Base-by-base conservation (phyloP, 257 asterid species). In the Nicotiana noctiflora region DNA sequence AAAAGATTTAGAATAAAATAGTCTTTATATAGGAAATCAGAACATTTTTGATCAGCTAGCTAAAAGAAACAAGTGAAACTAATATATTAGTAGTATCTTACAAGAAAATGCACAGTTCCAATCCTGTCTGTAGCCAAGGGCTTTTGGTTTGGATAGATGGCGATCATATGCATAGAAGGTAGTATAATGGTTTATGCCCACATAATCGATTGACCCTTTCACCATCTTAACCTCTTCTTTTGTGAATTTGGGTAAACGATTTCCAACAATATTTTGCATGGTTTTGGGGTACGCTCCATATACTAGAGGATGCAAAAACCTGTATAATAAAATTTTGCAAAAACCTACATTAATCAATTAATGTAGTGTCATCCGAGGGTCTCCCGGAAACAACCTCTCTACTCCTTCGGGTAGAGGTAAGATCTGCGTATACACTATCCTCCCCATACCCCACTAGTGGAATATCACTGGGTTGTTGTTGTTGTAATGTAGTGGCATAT, bases 231-330 rank as follows among this genome's bases (percentile, higher is more conserved):
- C 82, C 75, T 92, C 98, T n/a, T 92, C 90, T 6, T 77, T 29
- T 34, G 97, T 84, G 84, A 95, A 95, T 5, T 3, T 84, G 0
- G 93, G 97, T 11, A 95, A 64, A 18, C 92, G 87, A 40, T 57
- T 74, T 66, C 92, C 89, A 18, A 83, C 92, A 77, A 83, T 83
- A 25, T 51, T 84, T 77, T 77, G 87, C 97, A 95, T 92, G 82
- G 90, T 94, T n/a, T 84, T 83, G 31, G 99, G 99, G 82, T 95
- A 93, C 19, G 92, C 92, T 7, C 97, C 99, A 68, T 84, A 88
- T 14, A 93, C 85, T 4, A 93, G 78, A 3, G 98, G 97, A 81
- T 93, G 97, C 75, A 92, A 83, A 49, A 80, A 63, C 98, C 97
- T 94, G 80, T 79, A 56, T 9, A 37, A 5, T 13, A 72, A 25